These are phyloP conservation scores for Abrus precatorius DNA, from an alignment of 306 rosid genomes.

Conservation along the genomic window DNA sequence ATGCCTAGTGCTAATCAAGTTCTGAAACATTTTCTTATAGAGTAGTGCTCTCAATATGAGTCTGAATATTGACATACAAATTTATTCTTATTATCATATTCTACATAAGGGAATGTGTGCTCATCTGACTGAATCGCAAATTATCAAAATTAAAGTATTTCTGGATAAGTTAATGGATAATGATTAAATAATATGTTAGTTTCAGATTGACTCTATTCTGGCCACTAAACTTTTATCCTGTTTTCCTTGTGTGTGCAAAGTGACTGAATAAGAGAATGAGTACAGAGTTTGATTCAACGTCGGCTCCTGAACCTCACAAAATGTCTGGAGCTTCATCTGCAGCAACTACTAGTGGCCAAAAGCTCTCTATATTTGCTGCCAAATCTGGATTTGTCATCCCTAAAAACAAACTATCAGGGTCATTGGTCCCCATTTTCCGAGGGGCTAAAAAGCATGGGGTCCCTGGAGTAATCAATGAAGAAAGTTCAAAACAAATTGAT, in stretches of 20 bases:
- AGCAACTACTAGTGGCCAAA: conserved; percentile 61
- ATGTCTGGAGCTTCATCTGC: conserved; percentile 72
- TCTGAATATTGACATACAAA: conserved; percentile 2
- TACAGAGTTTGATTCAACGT: conserved; percentile 56
- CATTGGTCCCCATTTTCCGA: conserved; percentile 78
- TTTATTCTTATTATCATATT: conserved; percentile 23
- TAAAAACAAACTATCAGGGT: conserved; percentile 89
- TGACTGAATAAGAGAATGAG: conserved; percentile 55
- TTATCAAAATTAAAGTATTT: conserved; percentile 17
- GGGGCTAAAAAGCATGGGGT: conserved; percentile 65
- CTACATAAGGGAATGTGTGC: not conserved
- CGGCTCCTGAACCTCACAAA: conserved; percentile 62
- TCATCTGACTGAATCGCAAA: conserved; percentile 6
- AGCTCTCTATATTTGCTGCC: conserved; percentile 77
- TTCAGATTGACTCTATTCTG: conserved; percentile 38
- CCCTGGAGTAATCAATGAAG: conserved; percentile 61
- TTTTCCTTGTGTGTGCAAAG: conserved; percentile 22
- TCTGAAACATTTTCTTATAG: not conserved
- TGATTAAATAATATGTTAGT: conserved; percentile 13
- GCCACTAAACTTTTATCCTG: not conserved
- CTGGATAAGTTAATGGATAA: not conserved
- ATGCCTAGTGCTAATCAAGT: conserved; percentile 6
- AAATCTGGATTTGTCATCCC: conserved; percentile 97
- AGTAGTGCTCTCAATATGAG: not conserved
- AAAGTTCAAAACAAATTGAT: conserved; percentile 63